Evolutionary conservation across 306 rosid genomes (phyloP).

Genomic region (Luffa acutangula): DNA sequence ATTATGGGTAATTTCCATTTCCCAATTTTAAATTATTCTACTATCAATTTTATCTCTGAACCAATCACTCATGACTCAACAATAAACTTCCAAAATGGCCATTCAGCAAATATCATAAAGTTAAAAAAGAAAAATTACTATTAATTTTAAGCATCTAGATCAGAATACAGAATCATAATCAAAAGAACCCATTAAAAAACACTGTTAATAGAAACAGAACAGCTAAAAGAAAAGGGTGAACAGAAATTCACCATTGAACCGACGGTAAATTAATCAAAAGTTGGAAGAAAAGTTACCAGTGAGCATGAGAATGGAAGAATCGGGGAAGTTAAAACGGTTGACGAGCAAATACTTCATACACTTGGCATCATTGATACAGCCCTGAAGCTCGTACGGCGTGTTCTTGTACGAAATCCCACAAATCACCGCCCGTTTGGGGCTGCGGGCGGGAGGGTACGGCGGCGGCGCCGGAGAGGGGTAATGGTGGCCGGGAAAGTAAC

Average conservation of each 20-base stretch:
- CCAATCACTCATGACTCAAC: not conserved
- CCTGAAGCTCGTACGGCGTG: conserved; percentile 26
- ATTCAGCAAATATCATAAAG: not conserved
- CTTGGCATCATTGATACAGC: conserved; percentile 39
- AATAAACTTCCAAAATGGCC: not conserved
- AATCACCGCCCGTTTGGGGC: conserved; percentile 34
- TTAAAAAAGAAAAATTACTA: not conserved
- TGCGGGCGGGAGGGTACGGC: conserved; percentile 12
- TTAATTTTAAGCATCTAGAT: not conserved
- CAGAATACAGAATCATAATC: not conserved
- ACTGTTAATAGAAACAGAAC: not conserved
- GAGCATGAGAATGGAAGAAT: conserved; percentile 33
- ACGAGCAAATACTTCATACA: conserved; percentile 42
- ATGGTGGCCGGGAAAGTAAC: not conserved
- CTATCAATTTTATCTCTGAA: not conserved
- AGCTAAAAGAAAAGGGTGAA: not conserved
- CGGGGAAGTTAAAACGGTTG: conserved; percentile 33
- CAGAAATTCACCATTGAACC: no score
- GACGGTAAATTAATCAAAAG: not conserved
- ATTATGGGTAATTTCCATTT: not conserved
- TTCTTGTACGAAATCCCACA: conserved; percentile 39
- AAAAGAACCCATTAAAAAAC: not conserved
- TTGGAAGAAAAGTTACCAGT: conserved; percentile 15
- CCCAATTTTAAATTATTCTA: not conserved
- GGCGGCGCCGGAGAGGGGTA: conserved; percentile 3